Evolutionary conservation across 495 filamentous ascomycete genomes (phyloP).

Genomic region (Penicillium chermesinum): DNA sequence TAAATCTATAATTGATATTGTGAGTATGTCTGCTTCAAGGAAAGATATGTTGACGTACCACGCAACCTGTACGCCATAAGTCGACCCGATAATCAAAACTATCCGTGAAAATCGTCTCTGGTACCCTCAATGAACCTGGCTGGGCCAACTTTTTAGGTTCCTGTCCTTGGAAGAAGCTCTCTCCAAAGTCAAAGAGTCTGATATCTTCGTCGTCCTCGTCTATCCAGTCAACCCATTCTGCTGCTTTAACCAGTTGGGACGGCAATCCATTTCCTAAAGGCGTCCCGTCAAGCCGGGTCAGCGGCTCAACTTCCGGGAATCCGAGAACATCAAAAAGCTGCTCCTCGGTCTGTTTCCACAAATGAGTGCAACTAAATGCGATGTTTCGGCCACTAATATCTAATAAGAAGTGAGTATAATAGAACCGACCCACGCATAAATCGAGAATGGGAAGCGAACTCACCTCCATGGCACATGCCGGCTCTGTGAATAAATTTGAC

Average conservation of each 20-base stretch:
- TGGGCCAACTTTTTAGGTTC: conserved; percentile 29
- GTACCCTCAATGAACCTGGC: conserved; percentile 26
- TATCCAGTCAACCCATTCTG: conserved; percentile 29
- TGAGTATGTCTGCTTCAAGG: conserved; percentile 7
- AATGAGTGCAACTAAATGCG: conserved; percentile 11
- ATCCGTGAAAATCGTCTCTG: conserved; percentile 37
- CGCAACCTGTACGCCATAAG: conserved; percentile 37
- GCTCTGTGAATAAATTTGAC: conserved; percentile 27
- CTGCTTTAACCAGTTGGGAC: conserved; percentile 28
- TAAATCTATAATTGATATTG: conserved; percentile 15
- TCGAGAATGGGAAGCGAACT: neutral
- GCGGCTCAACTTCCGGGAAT: conserved; percentile 20
- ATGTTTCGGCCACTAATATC: conserved; percentile 18
- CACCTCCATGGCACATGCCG: conserved; percentile 30
- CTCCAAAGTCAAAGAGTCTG: conserved; percentile 34
- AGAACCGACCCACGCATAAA: neutral
- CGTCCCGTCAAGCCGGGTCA: conserved; percentile 25
- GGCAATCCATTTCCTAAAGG: conserved; percentile 26
- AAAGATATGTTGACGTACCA: conserved; percentile 20
- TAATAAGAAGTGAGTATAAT: conserved; percentile 10
- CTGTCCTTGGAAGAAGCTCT: conserved; percentile 27
- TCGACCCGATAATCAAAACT: conserved; percentile 37
- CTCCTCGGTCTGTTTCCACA: conserved; percentile 11
- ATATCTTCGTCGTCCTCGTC: conserved; percentile 38
- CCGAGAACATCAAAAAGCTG: conserved; percentile 27